Base-by-base conservation (phyloP, 495 filamentous ascomycete genomes). In the Daldinia grandis region DNA sequence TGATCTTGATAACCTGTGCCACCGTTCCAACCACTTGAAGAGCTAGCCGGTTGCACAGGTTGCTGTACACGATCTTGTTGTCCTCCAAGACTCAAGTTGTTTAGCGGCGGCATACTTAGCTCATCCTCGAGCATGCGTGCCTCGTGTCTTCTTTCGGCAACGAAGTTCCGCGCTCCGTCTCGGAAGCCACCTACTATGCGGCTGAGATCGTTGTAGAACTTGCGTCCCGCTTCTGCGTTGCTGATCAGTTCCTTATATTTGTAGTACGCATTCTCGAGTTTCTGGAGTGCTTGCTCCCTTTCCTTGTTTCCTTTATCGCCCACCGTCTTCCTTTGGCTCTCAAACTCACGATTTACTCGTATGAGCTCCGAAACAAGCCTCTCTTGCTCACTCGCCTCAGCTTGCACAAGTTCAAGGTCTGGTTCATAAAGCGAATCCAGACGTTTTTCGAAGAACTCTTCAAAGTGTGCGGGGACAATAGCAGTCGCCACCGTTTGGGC, bases 121-220 rank as follows among this genome's bases (percentile, higher is more conserved):
- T 87, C 85, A 15, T 85, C 82, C 76, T 97, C 95, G 17, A 97
- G 76, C 61, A 88, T 86, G 30, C 88, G 87, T 0, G 93, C 94
- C 68, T 99, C 95, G 72, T 89, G 86, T 47, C 93, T 87, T 62
- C 95, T 83, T 72, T 91, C 87, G 27, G 93, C 91, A 7, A 91
- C 91, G 80, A 95, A 98, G 8, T 83, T 86, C 71, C 90, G 90
- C 35, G 86, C 89, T 37, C 92, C 92, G 66, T 96, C 94, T 21
- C 92, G 85, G 64, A 83, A 85, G 25, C 90, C 84, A 9, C 84
- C 88, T 1, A 97, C 89, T 47, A 97, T 94, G 78, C 90, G 92
- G 42, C 89, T 91, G 2, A 99, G 86, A 73, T 98, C 94, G 75
- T 99, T 98, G 81, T 98, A 99, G 77, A 99, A 99, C 73, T 97